Base-by-base conservation (phyloP, 305 asterid species). In the Ilex paraguariensis region DNA sequence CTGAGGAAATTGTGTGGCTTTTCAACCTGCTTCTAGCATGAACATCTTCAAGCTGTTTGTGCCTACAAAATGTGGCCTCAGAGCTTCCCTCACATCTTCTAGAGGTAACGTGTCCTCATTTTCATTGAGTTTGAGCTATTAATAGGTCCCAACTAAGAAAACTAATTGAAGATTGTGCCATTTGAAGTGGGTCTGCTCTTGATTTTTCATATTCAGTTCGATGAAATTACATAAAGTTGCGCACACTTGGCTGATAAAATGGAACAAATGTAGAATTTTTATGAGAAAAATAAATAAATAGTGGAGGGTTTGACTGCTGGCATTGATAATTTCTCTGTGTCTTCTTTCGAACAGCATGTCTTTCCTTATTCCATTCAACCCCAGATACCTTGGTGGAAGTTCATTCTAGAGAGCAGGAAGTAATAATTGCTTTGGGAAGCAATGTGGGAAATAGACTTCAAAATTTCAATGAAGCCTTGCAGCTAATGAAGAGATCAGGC, bases 401-500 rank as follows among this genome's bases (percentile, higher is more conserved):
- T 31, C 73, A 65, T 77, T 82, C 92, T 45, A 77, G 80, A 36
- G 96, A 93, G 64, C 95, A 90, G 53, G 97, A 87, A 73, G 95
- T 86, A 9, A 84, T 84, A 51, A 83, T 90, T 67, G 99, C 99
- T 59, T 63, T 93, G 66, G 97, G 97, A 68, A 93, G 99, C 67
- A 93, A 93, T 77, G 90, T 93, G 62, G 99, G 99, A 0, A 75
- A 90, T 60, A 80, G 96, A 67, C 79, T 93, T 59, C 56, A 59
- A 14, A 87, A 90, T 70, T 90, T 93, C 59, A 94, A 93, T 46
- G 81, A 90, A 45, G 97, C 99, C n/a, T 59, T 87, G 74, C 76
- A 66, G 7, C 75, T 78, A 66, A 90, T 93, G 96, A 87, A 78
- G 72, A 78, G 77, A 66, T 90, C 91, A 3, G 97, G 96, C 69